phyloP scores from a whole-genome alignment of 164 flowering plant genomes.

The Magnolia kwangsiensis region DNA sequence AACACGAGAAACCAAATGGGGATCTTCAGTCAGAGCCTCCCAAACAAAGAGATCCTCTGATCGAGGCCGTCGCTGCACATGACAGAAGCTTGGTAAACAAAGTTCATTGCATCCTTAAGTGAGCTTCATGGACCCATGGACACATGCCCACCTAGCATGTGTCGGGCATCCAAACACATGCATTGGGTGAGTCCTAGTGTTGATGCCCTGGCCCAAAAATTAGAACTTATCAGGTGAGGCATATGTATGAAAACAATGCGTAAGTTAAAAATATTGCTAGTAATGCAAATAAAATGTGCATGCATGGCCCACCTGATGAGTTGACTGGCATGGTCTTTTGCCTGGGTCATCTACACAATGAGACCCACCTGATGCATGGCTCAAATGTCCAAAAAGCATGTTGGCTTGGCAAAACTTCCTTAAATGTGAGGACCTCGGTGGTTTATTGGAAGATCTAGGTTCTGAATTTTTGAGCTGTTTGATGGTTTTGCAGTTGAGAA shows the following conservation, averaged over 20 bases:
- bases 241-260: not conserved
- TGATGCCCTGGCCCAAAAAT: not conserved
- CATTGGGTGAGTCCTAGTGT: not conserved
- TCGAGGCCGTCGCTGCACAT: constrained; percentile 81
- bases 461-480: not conserved
- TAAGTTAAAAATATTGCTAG: not conserved
- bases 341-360: not conserved
- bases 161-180: not conserved
- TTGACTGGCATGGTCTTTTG: not conserved
- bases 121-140: not conserved
- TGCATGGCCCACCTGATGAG: not conserved
- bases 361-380: not conserved
- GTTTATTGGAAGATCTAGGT: not conserved
- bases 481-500: constrained; percentile 46
- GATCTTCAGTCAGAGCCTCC: not conserved
- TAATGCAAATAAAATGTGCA: no score
- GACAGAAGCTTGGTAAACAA: constrained; percentile 75
- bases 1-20: constrained; percentile 28
- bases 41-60: constrained; percentile 60
- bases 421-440: not conserved
- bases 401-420: not conserved
- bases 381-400: not conserved
- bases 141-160: not conserved
- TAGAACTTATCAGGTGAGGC: not conserved
- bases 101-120: not conserved